Conservation (phyloP, 805 yeast species). For the Kregervanrija fluxuum region DNA sequence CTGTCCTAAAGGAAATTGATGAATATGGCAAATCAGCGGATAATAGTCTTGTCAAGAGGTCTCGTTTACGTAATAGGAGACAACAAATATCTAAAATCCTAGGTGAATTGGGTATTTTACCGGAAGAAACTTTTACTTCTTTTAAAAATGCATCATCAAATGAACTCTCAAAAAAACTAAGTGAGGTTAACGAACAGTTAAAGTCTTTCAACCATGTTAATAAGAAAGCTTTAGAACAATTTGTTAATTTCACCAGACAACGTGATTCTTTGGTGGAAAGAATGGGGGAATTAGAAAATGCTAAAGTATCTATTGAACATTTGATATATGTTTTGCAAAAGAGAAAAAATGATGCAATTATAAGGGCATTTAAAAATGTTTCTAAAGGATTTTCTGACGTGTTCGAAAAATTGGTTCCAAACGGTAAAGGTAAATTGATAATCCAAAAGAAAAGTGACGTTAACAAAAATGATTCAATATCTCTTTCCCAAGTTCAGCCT, state of each 20-base stretch:
- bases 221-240: conserved; percentile 85
- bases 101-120: conserved; percentile 79
- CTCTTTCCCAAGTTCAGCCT: conserved; percentile 7
- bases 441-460: conserved; percentile 41
- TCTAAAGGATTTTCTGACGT: conserved; percentile 65
- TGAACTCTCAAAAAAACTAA: conserved; percentile 45
- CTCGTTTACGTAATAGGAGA: conserved; percentile 50
- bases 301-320: conserved; percentile 65
- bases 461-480: conserved; percentile 4
- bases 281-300: conserved; percentile 58
- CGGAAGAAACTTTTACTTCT: conserved; percentile 69
- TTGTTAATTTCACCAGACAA: conserved; percentile 62
- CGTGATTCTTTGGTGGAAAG: conserved; percentile 59
- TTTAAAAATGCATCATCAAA: conserved; percentile 40
- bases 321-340: conserved; percentile 62
- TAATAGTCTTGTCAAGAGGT: conserved; percentile 53
- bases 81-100: conserved; percentile 68
- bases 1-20: conserved; percentile 49
- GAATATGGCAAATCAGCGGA: conserved; percentile 59
- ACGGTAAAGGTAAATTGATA: conserved; percentile 67
- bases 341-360: conserved; percentile 79
- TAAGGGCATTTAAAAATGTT: conserved; percentile 69
- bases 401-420: conserved; percentile 77
- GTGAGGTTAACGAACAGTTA: conserved; percentile 47
- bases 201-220: conserved; percentile 70